These are phyloP conservation scores for Phytophthora meadii DNA, from an alignment of 352 stramenopile genomes.

Conservation along the genomic window DNA sequence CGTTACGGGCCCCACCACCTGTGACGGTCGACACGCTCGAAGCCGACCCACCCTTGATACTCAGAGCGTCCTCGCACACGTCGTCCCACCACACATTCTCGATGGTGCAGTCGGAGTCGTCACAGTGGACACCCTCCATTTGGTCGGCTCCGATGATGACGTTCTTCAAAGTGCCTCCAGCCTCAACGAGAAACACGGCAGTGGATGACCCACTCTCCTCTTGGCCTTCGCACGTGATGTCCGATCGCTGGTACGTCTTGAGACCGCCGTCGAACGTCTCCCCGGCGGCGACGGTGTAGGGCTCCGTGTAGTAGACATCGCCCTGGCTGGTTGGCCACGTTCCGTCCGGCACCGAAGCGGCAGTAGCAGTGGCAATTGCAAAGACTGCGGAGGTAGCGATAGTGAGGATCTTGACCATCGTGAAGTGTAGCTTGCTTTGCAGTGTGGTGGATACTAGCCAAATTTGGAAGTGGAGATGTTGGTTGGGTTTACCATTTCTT, in stretches of 20 bases:
- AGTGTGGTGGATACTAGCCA: too few relatives aligned
- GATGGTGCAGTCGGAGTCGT: slow-evolving; percentile 2
- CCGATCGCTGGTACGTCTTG: neutral
- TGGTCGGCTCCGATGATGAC: slow-evolving; percentile 44
- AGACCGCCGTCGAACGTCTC: slow-evolving; percentile 1
- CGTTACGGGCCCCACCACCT: neutral
- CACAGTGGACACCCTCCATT: slow-evolving; percentile 37
- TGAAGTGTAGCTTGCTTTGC: neutral
- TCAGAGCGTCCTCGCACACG: neutral
- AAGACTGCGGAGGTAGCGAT: neutral
- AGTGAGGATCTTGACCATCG: neutral
- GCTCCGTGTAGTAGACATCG: slow-evolving; percentile 6
- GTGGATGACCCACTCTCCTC: neutral
- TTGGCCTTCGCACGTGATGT: neutral
- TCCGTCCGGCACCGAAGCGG: slow-evolving; percentile 1
- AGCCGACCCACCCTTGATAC: neutral
- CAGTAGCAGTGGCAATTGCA: neutral
- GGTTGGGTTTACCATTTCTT: too few relatives aligned
- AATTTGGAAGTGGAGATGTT: neutral
- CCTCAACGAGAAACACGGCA: slow-evolving; percentile 37
- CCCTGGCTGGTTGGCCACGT: slow-evolving; percentile 4
- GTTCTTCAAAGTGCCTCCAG: slow-evolving; percentile 45
- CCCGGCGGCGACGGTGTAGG: neutral
- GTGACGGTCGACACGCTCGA: slow-evolving; percentile 1
- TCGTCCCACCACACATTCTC: slow-evolving; percentile 1